These are phyloP conservation scores for Scedosporium boydii DNA, from an alignment of 2,329 filamentous ascomycete genomes.

Conservation along the genomic window DNA sequence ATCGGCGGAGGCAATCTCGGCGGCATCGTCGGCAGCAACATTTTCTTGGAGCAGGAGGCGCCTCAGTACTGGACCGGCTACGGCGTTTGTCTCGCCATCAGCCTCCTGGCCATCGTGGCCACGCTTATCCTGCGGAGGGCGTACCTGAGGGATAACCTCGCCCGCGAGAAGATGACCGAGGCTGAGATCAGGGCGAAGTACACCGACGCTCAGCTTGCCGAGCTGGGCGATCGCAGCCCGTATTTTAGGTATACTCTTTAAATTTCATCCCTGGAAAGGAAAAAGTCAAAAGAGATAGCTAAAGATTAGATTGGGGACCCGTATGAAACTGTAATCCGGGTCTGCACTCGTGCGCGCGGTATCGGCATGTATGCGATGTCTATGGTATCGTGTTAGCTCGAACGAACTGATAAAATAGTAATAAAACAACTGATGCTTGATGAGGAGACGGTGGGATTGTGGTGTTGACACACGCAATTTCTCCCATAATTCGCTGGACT, in stretches of 20 bases:
- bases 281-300: too few species aligned
- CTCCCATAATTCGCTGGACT: too few species aligned
- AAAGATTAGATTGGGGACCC: too few species aligned
- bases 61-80: constrained; percentile 27
- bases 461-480: too few species aligned
- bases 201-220: constrained; percentile 10
- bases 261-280: too few species aligned
- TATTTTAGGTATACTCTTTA: not conserved
- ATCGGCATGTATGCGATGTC: too few species aligned
- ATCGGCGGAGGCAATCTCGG: constrained; percentile 14
- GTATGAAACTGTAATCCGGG: too few species aligned
- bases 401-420: too few species aligned
- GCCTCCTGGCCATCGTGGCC: not conserved
- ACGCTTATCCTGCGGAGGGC: constrained; percentile 8
- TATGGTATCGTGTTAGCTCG: too few species aligned
- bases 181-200: constrained; percentile 9
- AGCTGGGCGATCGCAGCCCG: constrained; percentile 19
- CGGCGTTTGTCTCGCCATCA: constrained; percentile 21
- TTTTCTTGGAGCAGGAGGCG: constrained; percentile 23
- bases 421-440: too few species aligned
- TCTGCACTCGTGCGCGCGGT: too few species aligned
- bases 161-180: constrained; percentile 13
- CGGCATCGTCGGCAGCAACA: constrained; percentile 25
- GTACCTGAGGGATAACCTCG: constrained; percentile 17
- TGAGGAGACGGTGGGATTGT: too few species aligned